Evolutionary conservation across 352 stramenopile species (phyloP).

Genomic region (Globisporangium polare): DNA sequence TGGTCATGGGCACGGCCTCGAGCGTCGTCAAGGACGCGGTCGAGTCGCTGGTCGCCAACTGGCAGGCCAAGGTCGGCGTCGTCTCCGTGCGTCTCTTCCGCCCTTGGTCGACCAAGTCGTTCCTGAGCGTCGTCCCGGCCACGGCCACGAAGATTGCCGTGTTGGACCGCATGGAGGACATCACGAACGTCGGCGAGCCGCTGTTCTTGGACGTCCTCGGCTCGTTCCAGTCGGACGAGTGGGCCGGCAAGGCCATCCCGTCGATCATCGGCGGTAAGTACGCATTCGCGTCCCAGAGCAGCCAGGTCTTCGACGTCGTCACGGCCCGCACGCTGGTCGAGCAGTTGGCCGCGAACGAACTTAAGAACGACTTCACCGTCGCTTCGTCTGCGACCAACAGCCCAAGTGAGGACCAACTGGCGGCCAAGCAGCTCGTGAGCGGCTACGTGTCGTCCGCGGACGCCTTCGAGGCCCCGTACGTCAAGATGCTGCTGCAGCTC

Average conservation of each 20-base stretch:
- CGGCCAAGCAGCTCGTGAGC: constrained; percentile 41
- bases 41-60: constrained; percentile 80
- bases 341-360: constrained; percentile 50
- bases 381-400: neutral
- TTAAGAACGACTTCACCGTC: constrained; percentile 75
- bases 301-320: constrained; percentile 82
- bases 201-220: constrained; percentile 91
- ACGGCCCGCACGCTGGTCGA: constrained; percentile 74
- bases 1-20: constrained; percentile 90
- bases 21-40: constrained; percentile 87
- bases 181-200: constrained; percentile 83
- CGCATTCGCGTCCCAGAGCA: constrained; percentile 53
- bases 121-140: constrained; percentile 73
- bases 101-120: constrained; percentile 77
- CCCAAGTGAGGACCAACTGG: constrained; percentile 17
- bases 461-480: constrained; percentile 62
- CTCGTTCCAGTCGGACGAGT: constrained; percentile 84
- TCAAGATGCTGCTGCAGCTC: constrained; percentile 77
- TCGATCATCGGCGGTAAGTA: constrained; percentile 83
- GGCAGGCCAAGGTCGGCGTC: constrained; percentile 80
- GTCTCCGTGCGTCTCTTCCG: constrained; percentile 90
- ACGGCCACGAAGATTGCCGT: constrained; percentile 82
- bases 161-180: constrained; percentile 90
- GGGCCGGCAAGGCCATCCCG: constrained; percentile 44
- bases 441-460: constrained; percentile 55